Percentiles rank a stretch among this genome's conserved stretches.
These are phyloP conservation scores for Neopestalotiopsis rosae DNA, from an alignment of 2,329 filamentous ascomycete genomes.

Conservation along the genomic window DNA sequence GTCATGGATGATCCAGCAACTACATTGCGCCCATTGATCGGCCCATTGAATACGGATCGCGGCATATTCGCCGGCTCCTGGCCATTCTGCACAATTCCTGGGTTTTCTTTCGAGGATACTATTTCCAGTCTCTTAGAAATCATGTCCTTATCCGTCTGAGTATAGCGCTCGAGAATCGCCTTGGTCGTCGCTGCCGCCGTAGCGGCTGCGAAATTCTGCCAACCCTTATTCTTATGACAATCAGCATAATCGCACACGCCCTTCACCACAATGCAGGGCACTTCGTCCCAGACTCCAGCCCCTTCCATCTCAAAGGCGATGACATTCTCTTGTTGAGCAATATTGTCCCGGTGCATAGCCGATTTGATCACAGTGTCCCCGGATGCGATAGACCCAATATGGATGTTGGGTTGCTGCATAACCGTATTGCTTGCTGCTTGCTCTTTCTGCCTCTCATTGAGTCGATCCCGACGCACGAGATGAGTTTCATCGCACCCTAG, in stretches of 20 bases:
- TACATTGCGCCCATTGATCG: too few relatives aligned
- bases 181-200: not conserved
- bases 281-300: constrained; percentile 8
- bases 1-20: too few relatives aligned
- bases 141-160: not conserved
- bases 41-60: not conserved
- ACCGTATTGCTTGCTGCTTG: not conserved
- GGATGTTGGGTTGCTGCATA: not conserved
- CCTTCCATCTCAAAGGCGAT: constrained; percentile 14
- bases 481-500: not conserved
- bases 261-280: constrained; percentile 1
- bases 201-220: not conserved
- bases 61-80: not conserved
- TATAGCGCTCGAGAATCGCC: constrained; percentile 6
- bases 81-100: not conserved
- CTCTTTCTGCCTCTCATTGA: not conserved
- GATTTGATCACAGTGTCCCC: constrained; percentile 8
- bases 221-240: constrained; percentile 8
- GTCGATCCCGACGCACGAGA: not conserved
- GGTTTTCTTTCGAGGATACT: not conserved
- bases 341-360: constrained; percentile 3
- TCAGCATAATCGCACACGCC: constrained; percentile 13
- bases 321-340: not conserved
- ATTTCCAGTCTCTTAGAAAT: not conserved
- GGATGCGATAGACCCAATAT: constrained; percentile 2